Evolutionary conservation across 345 rosid genomes (phyloP).

Genomic region (Raphanus raphanistrum): DNA sequence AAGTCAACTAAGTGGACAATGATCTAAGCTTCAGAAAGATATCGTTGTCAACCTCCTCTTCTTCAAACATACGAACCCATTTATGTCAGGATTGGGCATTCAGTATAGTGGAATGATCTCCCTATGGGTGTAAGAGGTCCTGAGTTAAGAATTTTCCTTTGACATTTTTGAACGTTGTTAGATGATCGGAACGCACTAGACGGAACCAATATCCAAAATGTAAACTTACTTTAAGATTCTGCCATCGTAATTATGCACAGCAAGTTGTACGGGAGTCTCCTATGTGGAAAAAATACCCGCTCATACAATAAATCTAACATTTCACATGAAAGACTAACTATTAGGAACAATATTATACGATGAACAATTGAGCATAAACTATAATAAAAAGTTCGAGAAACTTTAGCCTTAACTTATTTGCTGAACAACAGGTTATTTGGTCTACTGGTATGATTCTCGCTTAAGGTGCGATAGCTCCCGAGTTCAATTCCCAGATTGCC

Average conservation of each 20-base stretch:
- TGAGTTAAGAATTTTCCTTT: too few species aligned
- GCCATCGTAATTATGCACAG: not conserved
- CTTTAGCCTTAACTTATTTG: too few species aligned
- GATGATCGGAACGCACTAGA: too few species aligned
- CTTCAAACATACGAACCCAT: too few species aligned
- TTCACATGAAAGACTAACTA: not conserved
- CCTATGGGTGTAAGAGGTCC: too few species aligned
- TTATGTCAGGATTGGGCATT: too few species aligned
- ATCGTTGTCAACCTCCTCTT: too few species aligned
- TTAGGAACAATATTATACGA: not conserved
- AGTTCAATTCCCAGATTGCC: slow-evolving; percentile 87
- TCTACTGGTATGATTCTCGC: slow-evolving; percentile 92
- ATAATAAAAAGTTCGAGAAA: not conserved
- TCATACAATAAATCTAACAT: not conserved
- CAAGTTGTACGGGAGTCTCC: not conserved
- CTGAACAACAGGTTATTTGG: slow-evolving; percentile 60
- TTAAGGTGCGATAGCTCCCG: slow-evolving; percentile 93
- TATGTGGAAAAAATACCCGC: too few species aligned
- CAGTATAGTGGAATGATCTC: too few species aligned
- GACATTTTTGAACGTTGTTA: too few species aligned
- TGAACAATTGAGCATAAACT: not conserved
- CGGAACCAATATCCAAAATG: not conserved
- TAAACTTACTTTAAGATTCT: not conserved
- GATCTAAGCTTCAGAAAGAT: too few species aligned
- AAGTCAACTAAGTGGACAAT: too few species aligned